phyloP scores from a whole-genome alignment of 2,329 filamentous ascomycete genomes.

The Zopfia rhizophila region DNA sequence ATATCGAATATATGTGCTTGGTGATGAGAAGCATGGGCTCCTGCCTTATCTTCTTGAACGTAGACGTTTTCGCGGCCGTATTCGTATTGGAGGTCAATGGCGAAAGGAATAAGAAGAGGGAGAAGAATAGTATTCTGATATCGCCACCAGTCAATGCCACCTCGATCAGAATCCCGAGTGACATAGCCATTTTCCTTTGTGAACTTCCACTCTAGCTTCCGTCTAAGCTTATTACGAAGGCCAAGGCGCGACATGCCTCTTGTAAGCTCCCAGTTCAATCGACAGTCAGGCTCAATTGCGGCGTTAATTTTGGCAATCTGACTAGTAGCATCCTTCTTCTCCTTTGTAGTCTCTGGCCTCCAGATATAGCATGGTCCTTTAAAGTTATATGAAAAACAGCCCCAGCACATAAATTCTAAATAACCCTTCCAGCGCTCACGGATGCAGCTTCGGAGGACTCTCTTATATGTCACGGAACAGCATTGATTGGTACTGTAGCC shows the following conservation, averaged over 20 bases:
- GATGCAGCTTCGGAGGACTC: conserved; percentile 14
- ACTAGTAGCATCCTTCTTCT: conserved; percentile 8
- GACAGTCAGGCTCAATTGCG: conserved; percentile 16
- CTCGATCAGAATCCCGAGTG: conserved; percentile 3
- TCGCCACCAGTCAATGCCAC: conserved; percentile 18
- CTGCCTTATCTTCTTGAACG: conserved; percentile 25
- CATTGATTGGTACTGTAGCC: no score
- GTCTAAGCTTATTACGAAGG: conserved; percentile 10
- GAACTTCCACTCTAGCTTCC: conserved; percentile 15
- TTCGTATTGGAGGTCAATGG: conserved; percentile 15
- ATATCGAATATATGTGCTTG: conserved; percentile 1
- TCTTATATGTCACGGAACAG: no score
- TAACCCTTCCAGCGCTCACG: conserved; percentile 21
- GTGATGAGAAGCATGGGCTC: conserved; percentile 7
- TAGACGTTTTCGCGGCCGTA: conserved; percentile 11
- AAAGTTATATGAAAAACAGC: conserved; percentile 9
- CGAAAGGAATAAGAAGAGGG: conserved; percentile 22
- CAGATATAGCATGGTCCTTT: conserved; percentile 15
- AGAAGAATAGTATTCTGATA: conserved; percentile 15
- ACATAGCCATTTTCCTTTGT: conserved; percentile 22
- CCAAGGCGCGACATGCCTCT: conserved; percentile 11
- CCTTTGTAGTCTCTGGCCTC: conserved; percentile 8
- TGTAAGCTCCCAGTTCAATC: conserved; percentile 17
- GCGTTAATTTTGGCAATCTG: conserved; percentile 17
- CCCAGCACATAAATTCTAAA: conserved; percentile 15